phyloP scores from a whole-genome alignment of 306 rosid species.

The Oxytropis ochrocephala region DNA sequence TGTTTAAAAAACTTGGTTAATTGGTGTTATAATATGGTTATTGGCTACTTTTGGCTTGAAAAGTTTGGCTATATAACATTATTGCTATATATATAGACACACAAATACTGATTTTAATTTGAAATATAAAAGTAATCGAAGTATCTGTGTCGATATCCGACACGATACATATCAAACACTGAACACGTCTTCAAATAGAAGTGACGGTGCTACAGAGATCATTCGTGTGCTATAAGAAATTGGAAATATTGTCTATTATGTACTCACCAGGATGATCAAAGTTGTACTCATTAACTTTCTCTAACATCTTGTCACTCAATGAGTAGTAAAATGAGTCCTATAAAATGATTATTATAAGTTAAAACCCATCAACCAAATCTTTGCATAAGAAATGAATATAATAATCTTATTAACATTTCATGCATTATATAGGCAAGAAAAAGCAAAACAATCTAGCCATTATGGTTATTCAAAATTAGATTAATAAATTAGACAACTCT shows the following conservation, averaged over 20 bases:
- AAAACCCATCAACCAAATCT: background rate
- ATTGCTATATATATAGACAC: too few species aligned
- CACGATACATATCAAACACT: too few species aligned
- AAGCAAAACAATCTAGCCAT: background rate
- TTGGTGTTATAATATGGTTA: too few species aligned
- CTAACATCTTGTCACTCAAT: constrained; percentile 37
- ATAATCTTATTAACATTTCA: too few species aligned
- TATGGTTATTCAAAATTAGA: background rate
- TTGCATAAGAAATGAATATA: background rate
- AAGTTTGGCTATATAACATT: too few species aligned
- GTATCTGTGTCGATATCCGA: too few species aligned
- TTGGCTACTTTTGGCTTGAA: too few species aligned
- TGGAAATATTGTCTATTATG: background rate
- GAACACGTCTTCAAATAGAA: too few species aligned
- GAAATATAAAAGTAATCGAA: too few species aligned
- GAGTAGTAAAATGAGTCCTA: constrained; percentile 82
- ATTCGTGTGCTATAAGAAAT: background rate
- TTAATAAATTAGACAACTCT: background rate
- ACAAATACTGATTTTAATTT: too few species aligned
- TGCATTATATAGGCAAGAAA: background rate
- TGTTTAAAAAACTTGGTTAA: too few species aligned
- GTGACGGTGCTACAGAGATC: too few species aligned
- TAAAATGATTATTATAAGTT: background rate
- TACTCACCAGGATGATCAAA: constrained; percentile 93
- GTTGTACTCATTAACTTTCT: constrained; percentile 61